phyloP scores from a whole-genome alignment of 768 basidiomycete species.

The Terana coerulea region DNA sequence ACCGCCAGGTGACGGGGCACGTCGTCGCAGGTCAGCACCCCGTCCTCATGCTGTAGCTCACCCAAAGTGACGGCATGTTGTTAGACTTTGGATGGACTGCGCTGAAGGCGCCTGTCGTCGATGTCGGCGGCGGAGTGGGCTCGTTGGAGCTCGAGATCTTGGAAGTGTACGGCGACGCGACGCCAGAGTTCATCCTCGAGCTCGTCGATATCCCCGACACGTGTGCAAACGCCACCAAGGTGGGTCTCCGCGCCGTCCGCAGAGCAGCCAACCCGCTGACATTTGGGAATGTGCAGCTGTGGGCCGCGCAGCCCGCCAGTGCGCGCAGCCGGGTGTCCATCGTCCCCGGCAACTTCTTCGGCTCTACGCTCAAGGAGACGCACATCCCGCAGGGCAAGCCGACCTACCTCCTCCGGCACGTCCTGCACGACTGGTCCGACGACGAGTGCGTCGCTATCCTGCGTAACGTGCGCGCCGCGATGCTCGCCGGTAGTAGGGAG shows the following conservation, averaged over 20 bases:
- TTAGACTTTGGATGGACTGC: conserved; percentile 26
- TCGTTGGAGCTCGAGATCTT: conserved; percentile 23
- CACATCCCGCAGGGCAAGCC: conserved; percentile 20
- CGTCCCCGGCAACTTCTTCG: conserved; percentile 25
- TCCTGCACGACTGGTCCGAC: conserved; percentile 31
- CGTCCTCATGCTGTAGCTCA: neutral
- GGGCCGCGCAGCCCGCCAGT: conserved; percentile 6
- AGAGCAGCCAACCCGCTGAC: neutral
- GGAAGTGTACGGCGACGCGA: neutral
- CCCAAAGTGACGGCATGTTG: neutral
- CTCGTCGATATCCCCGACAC: conserved; percentile 27
- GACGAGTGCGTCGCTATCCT: conserved; percentile 25
- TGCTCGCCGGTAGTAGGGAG: conserved; percentile 9
- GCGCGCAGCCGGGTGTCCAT: conserved; percentile 21
- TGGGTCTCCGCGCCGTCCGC: neutral
- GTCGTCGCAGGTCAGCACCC: conserved; percentile 21
- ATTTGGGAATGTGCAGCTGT: neutral
- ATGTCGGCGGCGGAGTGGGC: conserved; percentile 29
- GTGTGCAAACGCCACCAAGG: conserved; percentile 24
- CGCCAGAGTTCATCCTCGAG: conserved; percentile 21
- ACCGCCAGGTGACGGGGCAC: conserved; percentile 25
- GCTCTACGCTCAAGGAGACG: conserved; percentile 19
- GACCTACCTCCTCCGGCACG: conserved; percentile 30
- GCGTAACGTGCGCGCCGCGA: conserved; percentile 24
- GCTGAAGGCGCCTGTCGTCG: conserved; percentile 23